These are phyloP conservation scores for Salicornia ramosissima DNA, from an alignment of 148 eudicot species.

Conservation along the genomic window DNA sequence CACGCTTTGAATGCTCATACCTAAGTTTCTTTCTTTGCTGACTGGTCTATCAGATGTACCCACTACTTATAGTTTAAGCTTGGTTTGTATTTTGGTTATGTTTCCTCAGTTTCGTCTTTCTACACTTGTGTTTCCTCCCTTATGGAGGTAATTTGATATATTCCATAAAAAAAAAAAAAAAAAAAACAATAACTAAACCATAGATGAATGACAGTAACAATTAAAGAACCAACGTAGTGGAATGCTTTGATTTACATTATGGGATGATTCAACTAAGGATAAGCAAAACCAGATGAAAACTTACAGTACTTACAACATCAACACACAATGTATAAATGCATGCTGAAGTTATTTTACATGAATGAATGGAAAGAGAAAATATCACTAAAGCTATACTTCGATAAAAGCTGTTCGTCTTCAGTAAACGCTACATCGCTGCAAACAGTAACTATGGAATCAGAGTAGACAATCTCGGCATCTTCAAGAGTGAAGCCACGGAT, in stretches of 20 bases:
- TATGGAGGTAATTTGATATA: too few relatives aligned
- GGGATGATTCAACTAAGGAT: neutral
- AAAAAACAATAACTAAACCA: neutral
- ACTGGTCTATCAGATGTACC: too few relatives aligned
- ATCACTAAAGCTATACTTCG: conserved; percentile 5
- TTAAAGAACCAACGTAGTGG: neutral
- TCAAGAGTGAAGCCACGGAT: conserved; percentile 62
- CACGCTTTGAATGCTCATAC: too few relatives aligned
- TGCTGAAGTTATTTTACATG: conserved; percentile 7
- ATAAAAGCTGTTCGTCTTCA: conserved; percentile 15
- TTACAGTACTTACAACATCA: neutral
- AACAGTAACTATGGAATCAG: conserved; percentile 45
- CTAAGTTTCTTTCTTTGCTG: too few relatives aligned
- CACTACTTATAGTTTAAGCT: too few relatives aligned
- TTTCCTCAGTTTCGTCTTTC: too few relatives aligned
- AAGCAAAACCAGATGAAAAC: neutral
- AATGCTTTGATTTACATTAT: neutral
- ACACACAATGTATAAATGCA: neutral
- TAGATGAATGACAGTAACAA: neutral
- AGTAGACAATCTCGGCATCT: conserved; percentile 44
- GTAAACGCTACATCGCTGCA: conserved; percentile 42
- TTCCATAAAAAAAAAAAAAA: too few relatives aligned
- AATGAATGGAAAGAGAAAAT: conserved; percentile 15
- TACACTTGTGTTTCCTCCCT: too few relatives aligned
- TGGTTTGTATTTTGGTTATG: too few relatives aligned